These are phyloP conservation scores for Tulasnella sp. DNA, from an alignment of 768 basidiomycete species.

Conservation along the genomic window DNA sequence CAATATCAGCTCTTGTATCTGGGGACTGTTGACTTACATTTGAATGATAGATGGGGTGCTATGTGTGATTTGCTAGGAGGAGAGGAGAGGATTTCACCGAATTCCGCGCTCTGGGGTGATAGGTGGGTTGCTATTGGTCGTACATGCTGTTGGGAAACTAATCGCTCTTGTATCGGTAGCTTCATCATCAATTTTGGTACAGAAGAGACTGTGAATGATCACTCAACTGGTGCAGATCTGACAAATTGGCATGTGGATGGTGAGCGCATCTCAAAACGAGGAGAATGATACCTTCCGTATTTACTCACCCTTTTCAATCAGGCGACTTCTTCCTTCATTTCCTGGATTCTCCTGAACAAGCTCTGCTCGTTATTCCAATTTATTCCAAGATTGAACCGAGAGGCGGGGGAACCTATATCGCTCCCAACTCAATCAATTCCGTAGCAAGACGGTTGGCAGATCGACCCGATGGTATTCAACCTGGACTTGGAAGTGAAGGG, in stretches of 20 bases:
- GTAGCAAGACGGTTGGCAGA: constrained; percentile 19
- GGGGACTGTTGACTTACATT: no score
- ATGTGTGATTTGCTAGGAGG: constrained; percentile 50
- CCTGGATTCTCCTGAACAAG: constrained; percentile 55
- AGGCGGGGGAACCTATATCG: constrained; percentile 50
- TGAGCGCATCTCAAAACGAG: constrained; percentile 12
- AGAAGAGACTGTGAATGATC: constrained; percentile 35
- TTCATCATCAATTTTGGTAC: constrained; percentile 52
- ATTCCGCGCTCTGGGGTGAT: constrained; percentile 41
- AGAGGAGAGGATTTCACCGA: constrained; percentile 41
- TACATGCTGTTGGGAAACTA: neutral
- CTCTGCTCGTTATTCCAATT: constrained; percentile 46
- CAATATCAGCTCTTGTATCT: no score
- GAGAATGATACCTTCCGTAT: neutral
- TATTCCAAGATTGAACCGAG: constrained; percentile 42
- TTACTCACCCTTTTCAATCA: neutral
- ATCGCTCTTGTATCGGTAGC: constrained; percentile 21
- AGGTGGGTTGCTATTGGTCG: neutral
- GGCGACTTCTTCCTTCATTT: constrained; percentile 24
- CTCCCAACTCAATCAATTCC: constrained; percentile 37
- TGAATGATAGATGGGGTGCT: constrained; percentile 41
- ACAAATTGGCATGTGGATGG: constrained; percentile 43
- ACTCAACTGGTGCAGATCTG: constrained; percentile 35
- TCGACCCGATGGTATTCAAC: constrained; percentile 16
- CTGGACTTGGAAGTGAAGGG: neutral